phyloP scores from a whole-genome alignment of 106 monocot genomes.

The Agapanthus africanus region DNA sequence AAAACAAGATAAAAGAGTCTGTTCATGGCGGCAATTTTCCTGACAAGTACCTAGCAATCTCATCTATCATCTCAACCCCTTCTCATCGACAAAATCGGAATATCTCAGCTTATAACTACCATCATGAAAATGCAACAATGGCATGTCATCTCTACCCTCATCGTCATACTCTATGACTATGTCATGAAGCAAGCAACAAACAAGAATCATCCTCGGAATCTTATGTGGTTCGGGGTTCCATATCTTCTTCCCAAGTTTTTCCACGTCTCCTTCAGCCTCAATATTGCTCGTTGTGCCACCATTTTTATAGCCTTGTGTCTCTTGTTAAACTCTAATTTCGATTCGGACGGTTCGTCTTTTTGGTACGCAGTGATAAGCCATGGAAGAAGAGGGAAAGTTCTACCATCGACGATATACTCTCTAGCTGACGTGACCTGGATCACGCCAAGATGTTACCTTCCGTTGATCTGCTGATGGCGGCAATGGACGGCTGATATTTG shows the following conservation, averaged over 20 bases:
- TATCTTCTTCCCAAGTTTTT: slow-evolving; percentile 78
- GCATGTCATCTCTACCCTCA: slow-evolving; percentile 35
- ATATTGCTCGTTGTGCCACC: slow-evolving; percentile 64
- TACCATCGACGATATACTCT: slow-evolving; percentile 70
- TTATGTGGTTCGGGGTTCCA: slow-evolving; percentile 89
- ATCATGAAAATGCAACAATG: slow-evolving; percentile 40
- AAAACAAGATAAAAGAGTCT: too few species aligned
- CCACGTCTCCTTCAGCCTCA: slow-evolving; percentile 81
- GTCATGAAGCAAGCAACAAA: slow-evolving; percentile 85
- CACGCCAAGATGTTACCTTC: too few species aligned
- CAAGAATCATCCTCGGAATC: slow-evolving; percentile 79
- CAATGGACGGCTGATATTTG: too few species aligned
- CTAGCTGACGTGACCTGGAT: too few species aligned
- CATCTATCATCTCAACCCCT: slow-evolving; percentile 42
- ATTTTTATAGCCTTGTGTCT: slow-evolving; percentile 48
- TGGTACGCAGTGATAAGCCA: slow-evolving; percentile 86
- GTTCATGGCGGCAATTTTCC: slow-evolving; percentile 37
- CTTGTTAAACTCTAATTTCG: slow-evolving; percentile 58
- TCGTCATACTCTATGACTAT: slow-evolving; percentile 72
- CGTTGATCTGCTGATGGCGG: too few species aligned
- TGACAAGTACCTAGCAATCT: slow-evolving; percentile 38
- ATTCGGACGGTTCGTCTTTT: slow-evolving; percentile 37
- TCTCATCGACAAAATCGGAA: slow-evolving; percentile 40
- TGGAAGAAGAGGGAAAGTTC: slow-evolving; percentile 63
- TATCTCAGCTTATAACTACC: slow-evolving; percentile 47